These are phyloP conservation scores for Vigna nakashimae DNA, from an alignment of 306 rosid genomes.

Conservation along the genomic window DNA sequence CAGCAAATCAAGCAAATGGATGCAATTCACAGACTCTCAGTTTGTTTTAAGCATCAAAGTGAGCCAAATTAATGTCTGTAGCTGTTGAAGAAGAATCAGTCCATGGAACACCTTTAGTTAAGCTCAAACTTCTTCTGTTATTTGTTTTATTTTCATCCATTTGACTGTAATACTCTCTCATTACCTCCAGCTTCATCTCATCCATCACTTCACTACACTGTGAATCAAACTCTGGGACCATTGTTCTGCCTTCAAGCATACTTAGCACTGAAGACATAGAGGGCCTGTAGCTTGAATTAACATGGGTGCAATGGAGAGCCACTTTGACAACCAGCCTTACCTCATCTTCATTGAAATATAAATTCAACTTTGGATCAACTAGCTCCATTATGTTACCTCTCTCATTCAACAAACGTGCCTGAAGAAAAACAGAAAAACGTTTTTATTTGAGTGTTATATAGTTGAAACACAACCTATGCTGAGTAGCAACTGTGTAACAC, in stretches of 20 bases:
- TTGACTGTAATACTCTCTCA: slow-evolving; percentile 41
- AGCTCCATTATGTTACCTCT: slow-evolving; percentile 37
- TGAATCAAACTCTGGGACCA: slow-evolving; percentile 14
- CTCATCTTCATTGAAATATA: slow-evolving; percentile 51
- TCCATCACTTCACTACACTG: slow-evolving; percentile 2
- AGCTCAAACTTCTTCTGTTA: slow-evolving; percentile 2
- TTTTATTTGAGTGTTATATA: not conserved
- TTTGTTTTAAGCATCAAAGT: not conserved
- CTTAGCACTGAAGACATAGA: slow-evolving; percentile 17
- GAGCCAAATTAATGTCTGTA: not conserved
- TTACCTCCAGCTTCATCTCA: slow-evolving; percentile 31
- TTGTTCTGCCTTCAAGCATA: slow-evolving; percentile 19
- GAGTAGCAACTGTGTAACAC: not conserved
- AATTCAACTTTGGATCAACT: slow-evolving; percentile 48
- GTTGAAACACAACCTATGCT: not conserved
- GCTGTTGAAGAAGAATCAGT: slow-evolving; percentile 21
- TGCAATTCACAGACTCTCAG: not conserved
- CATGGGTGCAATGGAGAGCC: slow-evolving; percentile 65
- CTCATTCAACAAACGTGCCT: slow-evolving; percentile 50
- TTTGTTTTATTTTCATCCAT: not conserved
- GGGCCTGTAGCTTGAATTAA: slow-evolving; percentile 65
- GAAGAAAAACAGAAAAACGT: slow-evolving; percentile 1
- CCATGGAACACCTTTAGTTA: slow-evolving; percentile 1
- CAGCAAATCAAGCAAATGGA: not conserved
- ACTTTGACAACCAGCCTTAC: slow-evolving; percentile 55